Evolutionary conservation across 179 eudicot species (phyloP).

Genomic region (Amaranthus tricolor): DNA sequence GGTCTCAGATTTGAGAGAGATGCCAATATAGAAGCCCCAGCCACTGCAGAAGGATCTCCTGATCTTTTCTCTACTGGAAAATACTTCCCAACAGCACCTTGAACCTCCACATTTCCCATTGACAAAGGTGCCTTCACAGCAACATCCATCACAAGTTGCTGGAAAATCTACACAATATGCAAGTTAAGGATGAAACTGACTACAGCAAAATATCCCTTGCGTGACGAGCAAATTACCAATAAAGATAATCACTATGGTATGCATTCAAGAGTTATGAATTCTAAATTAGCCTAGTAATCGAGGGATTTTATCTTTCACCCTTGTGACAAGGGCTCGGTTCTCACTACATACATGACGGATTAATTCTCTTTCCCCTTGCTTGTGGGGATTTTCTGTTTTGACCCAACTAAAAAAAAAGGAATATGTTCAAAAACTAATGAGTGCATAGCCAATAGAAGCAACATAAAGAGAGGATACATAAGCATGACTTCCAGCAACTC

Average conservation of each 20-base stretch:
- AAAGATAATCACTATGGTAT: background rate
- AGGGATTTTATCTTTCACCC: no score
- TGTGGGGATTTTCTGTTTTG: no score
- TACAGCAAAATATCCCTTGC: slow-evolving; percentile 2
- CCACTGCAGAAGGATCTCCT: slow-evolving; percentile 84
- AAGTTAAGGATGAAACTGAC: slow-evolving; percentile 31
- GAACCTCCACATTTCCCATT: slow-evolving; percentile 54
- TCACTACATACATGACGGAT: no score
- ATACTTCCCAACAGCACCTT: slow-evolving; percentile 48
- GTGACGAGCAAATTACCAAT: background rate
- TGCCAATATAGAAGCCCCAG: slow-evolving; percentile 88
- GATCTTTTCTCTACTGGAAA: slow-evolving; percentile 55
- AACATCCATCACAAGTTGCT: slow-evolving; percentile 52
- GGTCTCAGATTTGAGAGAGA: slow-evolving; percentile 69
- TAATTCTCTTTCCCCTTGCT: no score
- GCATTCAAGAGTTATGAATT: no score
- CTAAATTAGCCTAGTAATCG: no score
- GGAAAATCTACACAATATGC: slow-evolving; percentile 55
- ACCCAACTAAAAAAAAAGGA: background rate
- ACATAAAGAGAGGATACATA: slow-evolving; percentile 65
- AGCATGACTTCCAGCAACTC: slow-evolving; percentile 61
- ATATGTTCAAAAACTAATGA: background rate
- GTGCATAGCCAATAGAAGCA: background rate
- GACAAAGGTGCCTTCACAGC: slow-evolving; percentile 60
- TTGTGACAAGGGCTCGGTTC: no score